Evolutionary conservation across 805 yeast genomes (phyloP).

Genomic region (Yarrowia divulgata): DNA sequence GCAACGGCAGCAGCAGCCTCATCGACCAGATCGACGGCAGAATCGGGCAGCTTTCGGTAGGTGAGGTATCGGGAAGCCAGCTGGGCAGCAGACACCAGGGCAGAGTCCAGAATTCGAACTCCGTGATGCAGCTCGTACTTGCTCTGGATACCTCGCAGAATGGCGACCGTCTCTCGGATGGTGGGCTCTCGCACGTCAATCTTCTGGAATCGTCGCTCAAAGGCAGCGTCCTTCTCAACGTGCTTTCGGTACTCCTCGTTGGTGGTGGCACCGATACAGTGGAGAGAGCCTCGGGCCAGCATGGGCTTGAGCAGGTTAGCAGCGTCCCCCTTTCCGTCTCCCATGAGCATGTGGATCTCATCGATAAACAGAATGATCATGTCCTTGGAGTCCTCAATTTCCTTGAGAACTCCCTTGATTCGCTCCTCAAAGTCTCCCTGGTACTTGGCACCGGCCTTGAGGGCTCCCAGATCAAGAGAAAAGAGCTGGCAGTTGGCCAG

Average conservation of each 20-base stretch:
- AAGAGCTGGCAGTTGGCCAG: constrained; percentile 80
- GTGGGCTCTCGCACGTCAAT: constrained; percentile 96
- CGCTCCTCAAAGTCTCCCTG: constrained; percentile 99
- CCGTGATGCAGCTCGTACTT: constrained; percentile 98
- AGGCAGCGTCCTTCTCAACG: constrained; percentile 96
- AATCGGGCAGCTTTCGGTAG: constrained; percentile 94
- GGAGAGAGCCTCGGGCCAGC: constrained; percentile 93
- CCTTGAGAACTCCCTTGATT: constrained; percentile 93
- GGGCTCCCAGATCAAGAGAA: constrained; percentile 92
- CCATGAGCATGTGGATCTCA: constrained; percentile 99
- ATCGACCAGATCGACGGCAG: constrained; percentile 95
- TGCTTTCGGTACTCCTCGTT: constrained; percentile 91
- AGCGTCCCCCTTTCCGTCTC: constrained; percentile 97
- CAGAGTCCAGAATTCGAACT: constrained; percentile 92
- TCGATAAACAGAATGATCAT: constrained; percentile 92
- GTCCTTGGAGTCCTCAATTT: constrained; percentile 84
- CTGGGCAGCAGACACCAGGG: constrained; percentile 92
- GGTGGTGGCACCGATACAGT: constrained; percentile 98
- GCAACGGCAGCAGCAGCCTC: constrained; percentile 98
- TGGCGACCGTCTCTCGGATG: constrained; percentile 90
- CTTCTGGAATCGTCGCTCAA: constrained; percentile 97
- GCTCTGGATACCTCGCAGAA: constrained; percentile 93
- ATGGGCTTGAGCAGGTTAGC: constrained; percentile 97
- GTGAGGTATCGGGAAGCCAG: constrained; percentile 93
- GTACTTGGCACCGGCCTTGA: constrained; percentile 98